phyloP scores from a whole-genome alignment of 148 eudicot genomes.

The Salicornia ramosissima region DNA sequence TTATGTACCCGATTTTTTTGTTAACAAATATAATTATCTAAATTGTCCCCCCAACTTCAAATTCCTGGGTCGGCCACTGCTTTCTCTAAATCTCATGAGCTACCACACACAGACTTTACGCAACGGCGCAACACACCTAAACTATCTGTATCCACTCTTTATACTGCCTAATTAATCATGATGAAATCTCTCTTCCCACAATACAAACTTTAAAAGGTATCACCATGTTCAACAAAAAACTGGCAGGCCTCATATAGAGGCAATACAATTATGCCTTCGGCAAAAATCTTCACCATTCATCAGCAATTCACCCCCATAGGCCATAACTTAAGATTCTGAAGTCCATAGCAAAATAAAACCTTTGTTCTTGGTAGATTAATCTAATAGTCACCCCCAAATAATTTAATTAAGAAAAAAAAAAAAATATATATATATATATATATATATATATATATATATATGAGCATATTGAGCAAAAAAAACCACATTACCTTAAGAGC shows the following conservation, averaged over 20 bases:
- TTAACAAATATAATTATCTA: too few relatives aligned
- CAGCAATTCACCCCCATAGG: not conserved
- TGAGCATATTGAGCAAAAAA: not conserved
- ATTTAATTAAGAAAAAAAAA: too few relatives aligned
- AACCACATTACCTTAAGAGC: conserved; percentile 66
- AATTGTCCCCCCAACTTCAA: too few relatives aligned
- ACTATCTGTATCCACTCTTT: too few relatives aligned
- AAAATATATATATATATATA: too few relatives aligned
- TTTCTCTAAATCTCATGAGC: too few relatives aligned
- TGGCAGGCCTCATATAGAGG: not conserved
- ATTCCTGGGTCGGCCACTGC: too few relatives aligned
- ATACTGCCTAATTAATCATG: not conserved
- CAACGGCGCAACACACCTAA: too few relatives aligned
- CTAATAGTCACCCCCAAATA: too few relatives aligned
- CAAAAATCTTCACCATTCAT: too few relatives aligned
- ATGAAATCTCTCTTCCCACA: not conserved
- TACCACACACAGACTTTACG: too few relatives aligned
- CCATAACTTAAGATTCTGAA: not conserved
- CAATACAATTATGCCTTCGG: not conserved
- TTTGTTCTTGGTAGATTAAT: not conserved
- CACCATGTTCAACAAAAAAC: not conserved
- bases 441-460: not conserved
- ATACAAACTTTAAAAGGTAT: not conserved
- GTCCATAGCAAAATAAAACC: not conserved
- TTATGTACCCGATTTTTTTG: too few relatives aligned